phyloP scores from a whole-genome alignment of 1,284 basidiomycete genomes.

The Marasmius sp. region DNA sequence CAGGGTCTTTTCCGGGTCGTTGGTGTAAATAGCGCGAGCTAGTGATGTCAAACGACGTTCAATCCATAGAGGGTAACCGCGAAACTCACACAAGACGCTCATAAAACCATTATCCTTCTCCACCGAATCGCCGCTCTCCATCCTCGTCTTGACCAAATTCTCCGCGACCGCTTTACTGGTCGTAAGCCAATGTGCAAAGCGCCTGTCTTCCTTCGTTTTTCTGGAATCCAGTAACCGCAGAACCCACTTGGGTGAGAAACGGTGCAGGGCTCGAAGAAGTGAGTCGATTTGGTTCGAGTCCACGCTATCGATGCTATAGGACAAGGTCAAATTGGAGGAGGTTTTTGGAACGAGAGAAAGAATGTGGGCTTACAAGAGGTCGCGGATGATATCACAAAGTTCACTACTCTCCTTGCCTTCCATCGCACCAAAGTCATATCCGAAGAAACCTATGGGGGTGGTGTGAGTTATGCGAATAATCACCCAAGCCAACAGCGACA shows the following conservation, averaged over 20 bases:
- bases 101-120: background rate
- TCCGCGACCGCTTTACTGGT: background rate
- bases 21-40: background rate
- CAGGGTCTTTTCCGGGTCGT: background rate
- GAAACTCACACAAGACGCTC: background rate
- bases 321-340: background rate
- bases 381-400: background rate
- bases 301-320: background rate
- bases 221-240: background rate
- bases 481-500: too few relatives aligned
- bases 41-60: background rate
- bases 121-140: background rate
- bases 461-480: too few relatives aligned
- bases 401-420: background rate
- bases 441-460: background rate
- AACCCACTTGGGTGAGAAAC: background rate
- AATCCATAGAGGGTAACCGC: background rate
- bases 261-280: background rate
- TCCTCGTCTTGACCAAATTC: background rate
- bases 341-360: background rate
- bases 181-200: background rate
- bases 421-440: background rate
- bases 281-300: background rate
- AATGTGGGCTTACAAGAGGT: background rate
- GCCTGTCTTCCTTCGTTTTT: background rate